Evolutionary conservation across 345 rosid genomes (phyloP).

Genomic region (Microcos paniculata): DNA sequence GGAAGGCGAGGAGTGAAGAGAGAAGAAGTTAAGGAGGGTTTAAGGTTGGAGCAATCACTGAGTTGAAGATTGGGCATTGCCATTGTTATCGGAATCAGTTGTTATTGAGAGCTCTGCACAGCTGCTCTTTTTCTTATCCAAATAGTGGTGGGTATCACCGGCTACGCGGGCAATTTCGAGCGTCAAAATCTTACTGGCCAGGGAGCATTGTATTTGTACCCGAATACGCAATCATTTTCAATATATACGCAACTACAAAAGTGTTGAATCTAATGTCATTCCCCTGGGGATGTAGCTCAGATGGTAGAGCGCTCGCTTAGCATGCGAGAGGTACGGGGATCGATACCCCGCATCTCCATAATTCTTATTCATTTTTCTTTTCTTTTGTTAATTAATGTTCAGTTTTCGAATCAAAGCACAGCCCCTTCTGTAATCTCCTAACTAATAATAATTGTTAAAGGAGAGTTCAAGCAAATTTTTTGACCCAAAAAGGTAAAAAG

Average conservation of each 20-base stretch:
- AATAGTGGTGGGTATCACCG: conserved; percentile 26
- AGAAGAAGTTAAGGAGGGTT: conserved; percentile 36
- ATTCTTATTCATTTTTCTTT: neutral
- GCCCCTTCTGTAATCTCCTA: too few relatives aligned
- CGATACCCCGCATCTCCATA: conserved; percentile 85
- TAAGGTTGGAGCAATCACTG: conserved; percentile 32
- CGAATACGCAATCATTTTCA: too few relatives aligned
- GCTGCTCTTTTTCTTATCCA: conserved; percentile 31
- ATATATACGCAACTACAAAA: too few relatives aligned
- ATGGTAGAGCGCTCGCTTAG: conserved; percentile 91
- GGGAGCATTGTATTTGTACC: too few relatives aligned
- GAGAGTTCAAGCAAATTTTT: too few relatives aligned
- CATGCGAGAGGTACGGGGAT: conserved; percentile 89
- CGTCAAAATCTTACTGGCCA: neutral
- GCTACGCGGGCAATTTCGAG: conserved; percentile 24
- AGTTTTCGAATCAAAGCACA: too few relatives aligned
- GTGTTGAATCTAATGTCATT: too few relatives aligned
- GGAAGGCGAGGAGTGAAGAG: conserved; percentile 29
- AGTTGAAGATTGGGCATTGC: conserved; percentile 47
- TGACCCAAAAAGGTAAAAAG: too few relatives aligned
- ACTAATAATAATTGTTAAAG: too few relatives aligned
- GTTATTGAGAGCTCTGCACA: neutral
- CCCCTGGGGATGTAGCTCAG: conserved; percentile 65
- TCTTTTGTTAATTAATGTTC: neutral
- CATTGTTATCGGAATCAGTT: neutral